Evolutionary conservation across 2,329 filamentous ascomycete species (phyloP).

Genomic region (Microsporum audouinii): DNA sequence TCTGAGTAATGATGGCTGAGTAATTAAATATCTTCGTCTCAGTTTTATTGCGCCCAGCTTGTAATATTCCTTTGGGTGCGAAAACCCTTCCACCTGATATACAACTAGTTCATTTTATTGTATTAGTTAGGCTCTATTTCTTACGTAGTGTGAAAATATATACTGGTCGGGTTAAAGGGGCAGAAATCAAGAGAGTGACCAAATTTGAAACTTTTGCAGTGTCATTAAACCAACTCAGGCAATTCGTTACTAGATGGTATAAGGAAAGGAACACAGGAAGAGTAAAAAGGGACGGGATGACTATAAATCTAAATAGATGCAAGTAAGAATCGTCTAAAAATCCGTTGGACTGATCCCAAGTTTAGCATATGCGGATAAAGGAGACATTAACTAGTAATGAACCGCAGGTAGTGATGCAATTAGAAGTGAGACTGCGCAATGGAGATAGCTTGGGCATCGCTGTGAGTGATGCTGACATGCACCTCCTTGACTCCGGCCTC

Average conservation of each 20-base stretch:
- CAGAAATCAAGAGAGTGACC: neutral
- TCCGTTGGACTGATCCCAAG: neutral
- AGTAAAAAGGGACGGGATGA: neutral
- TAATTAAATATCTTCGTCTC: neutral
- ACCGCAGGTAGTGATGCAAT: neutral
- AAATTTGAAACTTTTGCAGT: neutral
- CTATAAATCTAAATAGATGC: neutral
- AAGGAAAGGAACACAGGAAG: neutral
- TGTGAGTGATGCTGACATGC: conserved; percentile 91
- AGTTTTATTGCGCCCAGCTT: no score
- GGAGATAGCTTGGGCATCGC: conserved; percentile 84
- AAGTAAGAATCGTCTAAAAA: neutral
- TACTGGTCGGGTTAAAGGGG: neutral
- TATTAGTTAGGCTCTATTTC: no score
- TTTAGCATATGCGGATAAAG: neutral
- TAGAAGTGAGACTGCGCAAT: conserved; percentile 54
- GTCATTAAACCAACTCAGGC: neutral
- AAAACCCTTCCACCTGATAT: no score
- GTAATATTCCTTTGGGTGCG: no score
- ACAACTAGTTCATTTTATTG: neutral
- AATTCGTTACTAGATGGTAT: neutral
- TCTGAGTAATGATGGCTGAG: neutral
- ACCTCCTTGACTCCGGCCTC: conserved; percentile 78
- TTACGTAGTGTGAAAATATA: no score
- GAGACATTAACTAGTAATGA: neutral